Base-by-base conservation (phyloP, 768 basidiomycete genomes). In the Tremella yokohamensis region DNA sequence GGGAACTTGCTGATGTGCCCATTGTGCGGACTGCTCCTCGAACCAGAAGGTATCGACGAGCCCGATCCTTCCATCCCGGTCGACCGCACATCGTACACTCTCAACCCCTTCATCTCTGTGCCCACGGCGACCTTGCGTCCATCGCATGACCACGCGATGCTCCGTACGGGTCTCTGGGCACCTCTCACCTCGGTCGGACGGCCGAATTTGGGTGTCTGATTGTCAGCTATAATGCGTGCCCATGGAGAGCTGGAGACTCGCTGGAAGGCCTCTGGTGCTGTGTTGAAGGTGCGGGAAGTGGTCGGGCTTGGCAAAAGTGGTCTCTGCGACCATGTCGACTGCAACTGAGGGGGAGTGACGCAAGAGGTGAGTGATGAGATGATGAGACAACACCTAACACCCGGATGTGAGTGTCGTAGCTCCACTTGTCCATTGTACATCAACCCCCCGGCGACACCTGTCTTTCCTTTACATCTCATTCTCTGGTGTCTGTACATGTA, bases 101-200 rank as follows among this genome's bases (percentile, higher is more conserved):
- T 19, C 38, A 72, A 16, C 16, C 59, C 68, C 49, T 67, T 67
- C 40, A 51, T 60, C 38, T 72, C 70, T 29, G 65, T 64, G 26
- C 70, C 70, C 4, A 66, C 68, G 42, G 68, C 70, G 24, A 72
- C 56, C 24, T 54, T 49, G 49, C 51, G 49, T 9, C 70, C 70
- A 56, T 72, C 66, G 40, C 68, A 67, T 1, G 63, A 65, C 63
- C 63, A 72, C 8, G 70, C 68, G 42, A 72, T 60, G 51, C 56
- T 61, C 40, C 64, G 22, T 12, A 72, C 65, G 24, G 54, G 61
- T 47, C 66, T 63, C 12, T 57, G 57, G 26, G 60, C 58, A 12
- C 70, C 68, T 51, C 63, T 25, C 2, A 72, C 47, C 20, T 67
- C 65, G 29, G 63, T 58, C 11, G 68, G 50, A 24, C 58, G 52